Evolutionary conservation across 208 protist species (phyloP).

Genomic region (Kentomonas sorsogonicus): DNA sequence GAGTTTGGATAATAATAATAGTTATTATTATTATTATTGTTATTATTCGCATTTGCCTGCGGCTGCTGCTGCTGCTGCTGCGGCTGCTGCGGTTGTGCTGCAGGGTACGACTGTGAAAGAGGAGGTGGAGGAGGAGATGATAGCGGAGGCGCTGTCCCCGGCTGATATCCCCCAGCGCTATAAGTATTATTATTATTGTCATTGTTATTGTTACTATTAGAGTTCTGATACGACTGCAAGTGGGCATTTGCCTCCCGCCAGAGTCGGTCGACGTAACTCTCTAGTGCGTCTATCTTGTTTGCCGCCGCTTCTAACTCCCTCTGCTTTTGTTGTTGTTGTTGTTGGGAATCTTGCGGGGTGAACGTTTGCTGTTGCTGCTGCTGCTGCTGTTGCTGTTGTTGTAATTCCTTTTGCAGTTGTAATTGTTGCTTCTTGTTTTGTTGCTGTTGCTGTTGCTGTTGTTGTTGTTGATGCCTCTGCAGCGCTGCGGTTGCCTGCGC

Average conservation of each 20-base stretch:
- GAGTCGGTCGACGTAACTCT: conserved; percentile 25
- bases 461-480: background rate
- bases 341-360: background rate
- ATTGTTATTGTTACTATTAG: background rate
- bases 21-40: too few species aligned
- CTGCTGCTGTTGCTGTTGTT: conserved; percentile 1
- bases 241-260: conserved; percentile 24
- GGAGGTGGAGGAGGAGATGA: background rate
- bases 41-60: too few species aligned
- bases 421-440: background rate
- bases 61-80: conserved; percentile 12
- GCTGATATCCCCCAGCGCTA: too few species aligned
- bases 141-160: background rate
- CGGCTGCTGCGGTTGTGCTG: background rate
- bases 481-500: background rate
- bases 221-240: background rate
- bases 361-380: background rate
- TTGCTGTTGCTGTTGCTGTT: conserved; percentile 8
- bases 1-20: too few species aligned
- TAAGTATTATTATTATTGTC: conserved; percentile 6
- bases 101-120: background rate
- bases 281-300: conserved; percentile 13
- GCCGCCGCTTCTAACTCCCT: background rate
- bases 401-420: conserved; percentile 6
- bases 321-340: conserved; percentile 7